Conservation (phyloP, 768 basidiomycete genomes). For the Neoboletus brunneissimus region DNA sequence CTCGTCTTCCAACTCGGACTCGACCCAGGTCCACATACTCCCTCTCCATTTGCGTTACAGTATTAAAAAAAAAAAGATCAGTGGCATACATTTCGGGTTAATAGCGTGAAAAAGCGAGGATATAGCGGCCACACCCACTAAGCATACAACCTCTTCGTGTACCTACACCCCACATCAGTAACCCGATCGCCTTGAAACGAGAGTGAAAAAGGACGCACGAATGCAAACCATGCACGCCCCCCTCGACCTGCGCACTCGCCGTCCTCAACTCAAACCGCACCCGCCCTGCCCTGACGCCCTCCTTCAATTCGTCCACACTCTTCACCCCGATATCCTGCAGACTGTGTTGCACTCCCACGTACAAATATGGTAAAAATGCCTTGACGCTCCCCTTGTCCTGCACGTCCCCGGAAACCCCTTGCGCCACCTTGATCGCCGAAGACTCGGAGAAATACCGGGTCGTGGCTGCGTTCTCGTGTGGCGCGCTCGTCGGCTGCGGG, state of each 20-base stretch:
- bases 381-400: constrained; percentile 95
- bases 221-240: constrained; percentile 93
- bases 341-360: constrained; percentile 86
- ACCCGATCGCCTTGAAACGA: not conserved
- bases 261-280: constrained; percentile 93
- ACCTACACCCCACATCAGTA: constrained; percentile 33
- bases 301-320: constrained; percentile 62
- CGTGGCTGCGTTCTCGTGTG: constrained; percentile 90
- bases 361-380: constrained; percentile 85
- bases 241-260: constrained; percentile 92
- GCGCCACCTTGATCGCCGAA: constrained; percentile 92
- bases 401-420: constrained; percentile 94
- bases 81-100: not conserved
- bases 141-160: constrained; percentile 57
- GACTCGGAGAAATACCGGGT: constrained; percentile 59
- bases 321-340: constrained; percentile 88
- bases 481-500: constrained; percentile 43
- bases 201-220: constrained; percentile 60
- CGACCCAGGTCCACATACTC: too few relatives aligned
- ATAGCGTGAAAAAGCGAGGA: not conserved
- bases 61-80: not conserved
- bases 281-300: constrained; percentile 58
- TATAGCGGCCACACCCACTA: constrained; percentile 12
- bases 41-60: not conserved
- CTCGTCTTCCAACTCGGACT: too few relatives aligned